Base-by-base conservation (phyloP, 768 basidiomycete genomes). In the Suillus subalutaceus region DNA sequence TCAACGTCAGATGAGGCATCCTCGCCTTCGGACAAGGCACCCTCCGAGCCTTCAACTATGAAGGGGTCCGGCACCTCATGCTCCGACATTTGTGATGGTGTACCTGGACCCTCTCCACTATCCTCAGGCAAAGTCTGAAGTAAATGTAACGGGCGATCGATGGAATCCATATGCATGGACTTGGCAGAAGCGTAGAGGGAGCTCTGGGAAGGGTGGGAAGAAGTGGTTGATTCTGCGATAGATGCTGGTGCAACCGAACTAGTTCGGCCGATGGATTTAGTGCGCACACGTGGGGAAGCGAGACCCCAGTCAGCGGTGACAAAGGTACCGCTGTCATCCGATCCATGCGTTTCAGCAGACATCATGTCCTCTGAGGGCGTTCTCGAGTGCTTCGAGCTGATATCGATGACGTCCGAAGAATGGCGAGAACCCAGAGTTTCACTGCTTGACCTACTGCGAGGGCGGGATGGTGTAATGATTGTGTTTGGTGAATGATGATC, bases 61-160 rank as follows among this genome's bases (percentile, higher is more conserved):
- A 88, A 90, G 2, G 87, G 87, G 74, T 91, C 82, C 18, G 86
- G 86, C 6, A 82, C 81, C 64, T 84, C 83, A 50, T 82, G 80
- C 71, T 85, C 85, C 52, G 80, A 72, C 37, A 77, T 77, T n/a
- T 60, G 65, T 32, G 66, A n/a, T 35, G 71, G 38, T 63, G 58
- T 23, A 61, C 37, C 10, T 67, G 56, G 50, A 56, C 35, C 30
- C 63, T 62, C 50, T 32, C 20, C 10, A 64, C 15, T 62, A 70
- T 75, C 26, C 38, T 67, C 65, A 20, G 66, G 56, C 4, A 57
- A 56, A 12, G 55, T 41, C 65, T 48, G 57, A 40, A 67, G 58
- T 9, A 52, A 26, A 23, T 66, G 62, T 6, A 58, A 41, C 2
- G 50, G 65, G 7, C 60, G 44, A 16, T 37, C 53, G 35, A 57